Conservation (phyloP, 345 rosid species). For the Salix dunnii region DNA sequence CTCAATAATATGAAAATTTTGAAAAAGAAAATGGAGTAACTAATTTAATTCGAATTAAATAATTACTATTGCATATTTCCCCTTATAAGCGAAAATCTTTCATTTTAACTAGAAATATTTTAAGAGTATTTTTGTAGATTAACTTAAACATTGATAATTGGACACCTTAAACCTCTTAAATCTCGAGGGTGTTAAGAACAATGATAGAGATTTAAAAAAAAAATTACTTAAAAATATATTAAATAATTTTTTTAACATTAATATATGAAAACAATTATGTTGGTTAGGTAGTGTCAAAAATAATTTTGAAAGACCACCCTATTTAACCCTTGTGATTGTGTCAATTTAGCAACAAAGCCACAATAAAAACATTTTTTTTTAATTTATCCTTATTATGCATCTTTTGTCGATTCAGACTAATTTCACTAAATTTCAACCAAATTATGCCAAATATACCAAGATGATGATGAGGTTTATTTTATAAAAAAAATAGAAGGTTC, state of each 20-base stretch:
- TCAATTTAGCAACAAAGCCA: neutral
- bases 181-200: neutral
- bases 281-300: neutral
- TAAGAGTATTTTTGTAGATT: neutral
- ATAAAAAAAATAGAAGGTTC: no score
- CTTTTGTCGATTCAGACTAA: neutral
- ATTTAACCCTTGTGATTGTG: neutral
- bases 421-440: neutral
- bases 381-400: neutral
- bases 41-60: no score
- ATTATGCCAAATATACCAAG: neutral
- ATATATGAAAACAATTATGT: fast-evolving
- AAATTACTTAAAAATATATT: no score
- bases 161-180: no score
- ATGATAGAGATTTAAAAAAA: no score
- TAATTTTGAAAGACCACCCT: neutral
- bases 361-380: neutral
- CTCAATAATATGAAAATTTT: no score
- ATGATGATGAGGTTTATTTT: no score
- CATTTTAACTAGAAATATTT: neutral
- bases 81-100: no score
- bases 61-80: no score
- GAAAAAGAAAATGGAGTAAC: no score
- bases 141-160: neutral
- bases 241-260: no score